A percentile compares a stretch with the other conserved stretches of the same genome.
Evolutionary conservation across 1,284 basidiomycete species (phyloP).

Genomic region (Porodaedalea pini): DNA sequence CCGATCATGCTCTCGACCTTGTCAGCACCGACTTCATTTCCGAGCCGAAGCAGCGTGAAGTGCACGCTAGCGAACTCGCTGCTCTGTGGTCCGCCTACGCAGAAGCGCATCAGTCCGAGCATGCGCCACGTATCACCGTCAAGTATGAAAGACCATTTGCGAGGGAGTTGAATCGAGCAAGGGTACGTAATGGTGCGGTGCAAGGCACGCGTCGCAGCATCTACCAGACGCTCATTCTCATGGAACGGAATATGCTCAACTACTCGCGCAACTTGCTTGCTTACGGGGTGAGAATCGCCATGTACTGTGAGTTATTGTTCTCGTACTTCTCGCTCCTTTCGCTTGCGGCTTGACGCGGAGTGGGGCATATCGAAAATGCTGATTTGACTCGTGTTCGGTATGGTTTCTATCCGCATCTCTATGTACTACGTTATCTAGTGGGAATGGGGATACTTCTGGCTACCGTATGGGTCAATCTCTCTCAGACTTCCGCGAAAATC

Average conservation of each 20-base stretch:
- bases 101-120: background rate
- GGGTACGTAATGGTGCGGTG: background rate
- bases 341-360: background rate
- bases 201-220: background rate
- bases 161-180: too few species aligned
- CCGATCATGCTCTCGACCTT: slow-evolving; percentile 47
- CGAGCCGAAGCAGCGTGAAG: slow-evolving; percentile 32
- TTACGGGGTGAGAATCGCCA: slow-evolving; percentile 57
- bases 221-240: slow-evolving; percentile 21
- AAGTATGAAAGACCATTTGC: background rate
- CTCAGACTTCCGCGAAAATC: slow-evolving; percentile 32
- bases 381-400: too few species aligned
- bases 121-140: background rate
- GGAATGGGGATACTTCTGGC: slow-evolving; percentile 56
- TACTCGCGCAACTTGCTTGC: slow-evolving; percentile 49
- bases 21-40: slow-evolving; percentile 34
- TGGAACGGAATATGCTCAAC: slow-evolving; percentile 29
- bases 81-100: slow-evolving; percentile 21
- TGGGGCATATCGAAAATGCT: background rate
- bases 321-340: background rate
- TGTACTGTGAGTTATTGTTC: slow-evolving; percentile 45
- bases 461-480: slow-evolving; percentile 57
- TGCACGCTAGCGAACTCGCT: slow-evolving; percentile 18
- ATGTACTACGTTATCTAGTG: slow-evolving; percentile 16
- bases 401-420: background rate